A percentile compares a stretch with the other conserved stretches of the same genome.
Evolutionary conservation across 345 rosid species (phyloP).

Genomic region (Eucalyptus pauciflora): DNA sequence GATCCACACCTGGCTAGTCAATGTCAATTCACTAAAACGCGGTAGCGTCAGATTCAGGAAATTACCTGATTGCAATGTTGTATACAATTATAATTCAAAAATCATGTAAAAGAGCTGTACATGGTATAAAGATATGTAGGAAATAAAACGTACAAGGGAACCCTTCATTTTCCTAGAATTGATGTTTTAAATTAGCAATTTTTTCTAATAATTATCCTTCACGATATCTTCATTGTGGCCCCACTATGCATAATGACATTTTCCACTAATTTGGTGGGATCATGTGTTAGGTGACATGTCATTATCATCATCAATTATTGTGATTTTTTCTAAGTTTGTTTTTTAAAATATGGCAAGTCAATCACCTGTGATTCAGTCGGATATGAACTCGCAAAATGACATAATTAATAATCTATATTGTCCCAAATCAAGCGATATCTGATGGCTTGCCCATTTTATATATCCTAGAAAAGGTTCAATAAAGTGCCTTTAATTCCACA

Average conservation of each 20-base stretch:
- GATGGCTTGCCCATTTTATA: background rate
- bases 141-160: background rate
- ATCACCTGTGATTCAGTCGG: background rate
- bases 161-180: background rate
- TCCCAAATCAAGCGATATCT: background rate
- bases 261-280: background rate
- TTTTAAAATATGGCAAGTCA: background rate
- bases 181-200: background rate
- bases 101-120: background rate
- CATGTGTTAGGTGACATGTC: background rate
- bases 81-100: background rate
- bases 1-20: background rate
- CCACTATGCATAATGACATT: background rate
- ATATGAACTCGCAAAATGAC: background rate
- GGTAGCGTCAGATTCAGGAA: background rate
- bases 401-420: background rate
- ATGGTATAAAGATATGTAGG: background rate
- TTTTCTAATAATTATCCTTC: rapidly evolving
- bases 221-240: background rate
- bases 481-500: background rate
- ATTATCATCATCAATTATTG: background rate
- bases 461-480: background rate
- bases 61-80: background rate
- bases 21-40: background rate
- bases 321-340: background rate